Evolutionary conservation across 129 eudicot species (phyloP).

Genomic region (Oenanthe sinensis): DNA sequence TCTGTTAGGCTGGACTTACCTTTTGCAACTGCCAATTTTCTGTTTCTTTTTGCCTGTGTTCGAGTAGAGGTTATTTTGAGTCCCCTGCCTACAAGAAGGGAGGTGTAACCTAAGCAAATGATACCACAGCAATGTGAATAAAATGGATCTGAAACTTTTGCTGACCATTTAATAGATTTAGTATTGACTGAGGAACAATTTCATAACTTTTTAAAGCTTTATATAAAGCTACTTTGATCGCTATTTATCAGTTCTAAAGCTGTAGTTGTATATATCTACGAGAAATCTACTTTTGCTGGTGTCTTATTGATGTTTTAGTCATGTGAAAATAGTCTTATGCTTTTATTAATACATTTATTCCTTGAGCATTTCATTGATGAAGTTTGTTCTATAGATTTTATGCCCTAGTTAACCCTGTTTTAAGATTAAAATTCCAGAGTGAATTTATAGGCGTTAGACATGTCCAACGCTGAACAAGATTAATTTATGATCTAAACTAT

Average conservation of each 20-base stretch:
- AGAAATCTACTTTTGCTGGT: not conserved
- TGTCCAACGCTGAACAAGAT: not conserved
- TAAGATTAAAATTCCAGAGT: not conserved
- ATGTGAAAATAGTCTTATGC: not conserved
- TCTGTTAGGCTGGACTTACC: not conserved
- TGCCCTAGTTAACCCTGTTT: not conserved
- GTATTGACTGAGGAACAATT: not conserved
- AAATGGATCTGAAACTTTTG: not conserved
- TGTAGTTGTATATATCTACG: not conserved
- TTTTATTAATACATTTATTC: not conserved
- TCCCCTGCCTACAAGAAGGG: too few relatives aligned
- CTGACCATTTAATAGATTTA: not conserved
- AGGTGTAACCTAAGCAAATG: not conserved
- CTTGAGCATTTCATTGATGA: not conserved
- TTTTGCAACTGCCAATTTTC: not conserved
- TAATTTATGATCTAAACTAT: not conserved
- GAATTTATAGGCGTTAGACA: not conserved
- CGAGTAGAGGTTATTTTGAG: not conserved
- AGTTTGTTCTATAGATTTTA: not conserved
- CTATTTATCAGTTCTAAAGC: not conserved
- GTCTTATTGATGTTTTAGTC: not conserved
- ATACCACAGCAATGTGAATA: not conserved
- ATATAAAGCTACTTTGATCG: not conserved
- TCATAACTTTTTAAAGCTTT: not conserved
- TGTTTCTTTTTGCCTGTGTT: not conserved